Conservation (phyloP, 2,329 filamentous ascomycete species). For the Aspergillaceae sp. region DNA sequence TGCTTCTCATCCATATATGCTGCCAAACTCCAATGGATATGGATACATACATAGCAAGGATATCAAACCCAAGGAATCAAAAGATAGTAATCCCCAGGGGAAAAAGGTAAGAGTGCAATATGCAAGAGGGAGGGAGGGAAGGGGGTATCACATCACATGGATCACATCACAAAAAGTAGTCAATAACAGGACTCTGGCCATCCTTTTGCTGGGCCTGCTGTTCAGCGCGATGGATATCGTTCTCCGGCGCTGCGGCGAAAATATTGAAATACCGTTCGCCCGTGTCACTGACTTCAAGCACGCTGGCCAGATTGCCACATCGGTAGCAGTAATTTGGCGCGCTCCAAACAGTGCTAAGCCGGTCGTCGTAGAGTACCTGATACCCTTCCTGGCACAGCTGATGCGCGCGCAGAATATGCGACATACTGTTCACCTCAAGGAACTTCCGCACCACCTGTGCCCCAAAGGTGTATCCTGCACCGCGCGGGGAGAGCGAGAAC, state of each 20-base stretch:
- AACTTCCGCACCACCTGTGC: slow-evolving; percentile 98
- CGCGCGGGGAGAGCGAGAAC: slow-evolving; percentile 85
- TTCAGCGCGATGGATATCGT: slow-evolving; percentile 76
- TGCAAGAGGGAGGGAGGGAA: too few relatives aligned
- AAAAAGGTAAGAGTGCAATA: too few relatives aligned
- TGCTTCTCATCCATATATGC: slow-evolving; percentile 7
- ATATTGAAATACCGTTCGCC: slow-evolving; percentile 96
- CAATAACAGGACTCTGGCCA: slow-evolving; percentile 63
- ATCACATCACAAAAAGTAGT: slow-evolving; percentile 58
- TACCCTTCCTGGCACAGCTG: slow-evolving; percentile 97
- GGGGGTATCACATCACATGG: too few relatives aligned
- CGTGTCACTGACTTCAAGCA: slow-evolving; percentile 87
- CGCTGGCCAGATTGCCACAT: slow-evolving; percentile 94
- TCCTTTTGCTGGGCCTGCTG: slow-evolving; percentile 62
- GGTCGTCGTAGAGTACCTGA: slow-evolving; percentile 92
- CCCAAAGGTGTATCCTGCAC: slow-evolving; percentile 94
- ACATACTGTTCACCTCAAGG: slow-evolving; percentile 93
- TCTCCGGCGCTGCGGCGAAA: slow-evolving; percentile 88
- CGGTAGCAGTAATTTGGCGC: slow-evolving; percentile 93
- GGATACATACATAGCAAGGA: too few relatives aligned
- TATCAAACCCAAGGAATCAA: slow-evolving; percentile 6
- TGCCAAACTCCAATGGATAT: slow-evolving; percentile 19
- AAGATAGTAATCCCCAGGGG: slow-evolving; percentile 14
- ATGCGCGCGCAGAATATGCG: slow-evolving; percentile 93
- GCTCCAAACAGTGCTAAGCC: slow-evolving; percentile 93